phyloP scores from a whole-genome alignment of 1,139 yeast genomes.

The Hanseniaspora uvarum region DNA sequence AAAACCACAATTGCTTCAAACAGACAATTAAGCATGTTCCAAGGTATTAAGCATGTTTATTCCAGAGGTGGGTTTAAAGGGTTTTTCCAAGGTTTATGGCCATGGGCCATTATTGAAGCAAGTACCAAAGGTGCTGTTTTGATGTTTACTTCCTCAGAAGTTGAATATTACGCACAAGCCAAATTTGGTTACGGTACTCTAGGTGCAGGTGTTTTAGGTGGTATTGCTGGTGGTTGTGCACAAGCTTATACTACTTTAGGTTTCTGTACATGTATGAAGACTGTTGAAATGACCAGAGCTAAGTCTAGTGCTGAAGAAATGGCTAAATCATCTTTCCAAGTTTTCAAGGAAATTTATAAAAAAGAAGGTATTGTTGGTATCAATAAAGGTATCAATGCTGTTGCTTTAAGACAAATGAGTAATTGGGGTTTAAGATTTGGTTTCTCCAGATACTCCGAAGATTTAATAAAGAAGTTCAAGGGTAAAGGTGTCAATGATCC shows the following conservation, averaged over 20 bases:
- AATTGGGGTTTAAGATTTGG: conserved; percentile 99
- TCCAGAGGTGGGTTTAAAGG: conserved; percentile 86
- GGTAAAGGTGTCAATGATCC: conserved; percentile 56
- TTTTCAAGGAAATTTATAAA: conserved; percentile 69
- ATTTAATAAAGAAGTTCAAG: conserved; percentile 53
- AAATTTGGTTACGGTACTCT: conserved; percentile 59
- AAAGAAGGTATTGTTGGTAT: conserved; percentile 89
- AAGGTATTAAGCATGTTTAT: conserved; percentile 71
- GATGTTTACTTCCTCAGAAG: conserved; percentile 83
- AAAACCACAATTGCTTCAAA: conserved; percentile 99
- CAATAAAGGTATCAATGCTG: conserved; percentile 98
- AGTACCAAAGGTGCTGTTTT: conserved; percentile 97
- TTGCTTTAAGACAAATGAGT: conserved; percentile 95
- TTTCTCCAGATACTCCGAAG: conserved; percentile 83
- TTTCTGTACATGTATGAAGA: conserved; percentile 95
- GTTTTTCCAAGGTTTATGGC: conserved; percentile 92
- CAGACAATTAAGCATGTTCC: conserved; percentile 55
- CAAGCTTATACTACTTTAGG: conserved; percentile 91
- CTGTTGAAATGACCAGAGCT: conserved; percentile 87
- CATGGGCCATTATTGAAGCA: conserved; percentile 99
- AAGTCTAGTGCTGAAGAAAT: conserved; percentile 67
- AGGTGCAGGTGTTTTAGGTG: conserved; percentile 85
- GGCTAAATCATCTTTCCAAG: conserved; percentile 72
- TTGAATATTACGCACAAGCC: conserved; percentile 63
- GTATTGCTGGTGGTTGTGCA: conserved; percentile 91